Base-by-base conservation (phyloP, 73 alveolate species). In the Paramecium octaurelia region DNA sequence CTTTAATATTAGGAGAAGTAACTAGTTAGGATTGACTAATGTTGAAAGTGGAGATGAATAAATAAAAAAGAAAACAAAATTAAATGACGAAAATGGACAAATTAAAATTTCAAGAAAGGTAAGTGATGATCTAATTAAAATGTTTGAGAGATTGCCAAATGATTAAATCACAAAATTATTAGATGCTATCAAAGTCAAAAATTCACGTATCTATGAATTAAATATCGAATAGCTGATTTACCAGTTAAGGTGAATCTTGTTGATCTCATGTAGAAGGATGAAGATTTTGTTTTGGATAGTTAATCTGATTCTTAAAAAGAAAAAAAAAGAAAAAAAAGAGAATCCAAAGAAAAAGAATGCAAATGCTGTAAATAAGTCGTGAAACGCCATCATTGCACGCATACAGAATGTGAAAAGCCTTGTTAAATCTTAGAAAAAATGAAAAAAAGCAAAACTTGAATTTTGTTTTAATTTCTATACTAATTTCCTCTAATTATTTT, bases 331-430 rank as follows among this genome's bases (percentile, higher is more conserved):
- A 80, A 80, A 35, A 80, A 48, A 35, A 80, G 91, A 80, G 91
- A 80, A 46, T 80, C 91, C 8, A 80, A 80, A 80, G 91, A 80
- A 42, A 80, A 80, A 21, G 91, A 80, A 43, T 80, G 91, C 27
- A 40, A 6, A 42, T 80, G 91, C 1, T 80, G 91, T 35, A 80
- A 80, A 24, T 80, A 80, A 23, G 76, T 80, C 8, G 91, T 80
- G 46, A 80, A 80, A 42, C 24, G 91, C 1, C 91, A 80, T 44
- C 73, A 80, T 24, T 80, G 91, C 46, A 31, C 46, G 8, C 91
- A 80, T 35, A 44, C 91, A 24, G 46, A 80, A 18, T 80, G 91
- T 8, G 70, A 40, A 23, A 80, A 80, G 16, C 91, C 91, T 4
- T 80, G 91, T 48, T 24, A 18, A 24, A 44, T 80, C 18, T 80